phyloP scores from a whole-genome alignment of 495 filamentous ascomycete species.

The Trichocladium antarcticum region DNA sequence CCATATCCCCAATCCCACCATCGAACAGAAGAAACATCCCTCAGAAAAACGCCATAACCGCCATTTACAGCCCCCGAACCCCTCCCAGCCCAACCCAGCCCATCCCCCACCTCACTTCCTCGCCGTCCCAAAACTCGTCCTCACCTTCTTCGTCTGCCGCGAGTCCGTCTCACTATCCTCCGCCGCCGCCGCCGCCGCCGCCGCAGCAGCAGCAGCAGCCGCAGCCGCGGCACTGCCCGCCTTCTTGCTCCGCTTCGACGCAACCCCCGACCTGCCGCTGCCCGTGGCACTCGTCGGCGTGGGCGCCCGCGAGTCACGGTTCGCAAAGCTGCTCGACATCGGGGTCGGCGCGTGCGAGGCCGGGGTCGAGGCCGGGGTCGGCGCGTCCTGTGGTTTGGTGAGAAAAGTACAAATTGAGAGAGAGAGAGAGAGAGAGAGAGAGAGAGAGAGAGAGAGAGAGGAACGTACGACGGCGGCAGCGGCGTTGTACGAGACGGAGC shows the following conservation, averaged over 20 bases:
- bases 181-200: slow-evolving; percentile 18
- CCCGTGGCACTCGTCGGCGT: slow-evolving; percentile 37
- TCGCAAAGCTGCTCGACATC: slow-evolving; percentile 35
- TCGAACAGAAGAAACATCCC: too few relatives aligned
- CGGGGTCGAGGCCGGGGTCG: slow-evolving; percentile 32
- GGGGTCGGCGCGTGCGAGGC: slow-evolving; percentile 40
- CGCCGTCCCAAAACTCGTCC: slow-evolving; percentile 43
- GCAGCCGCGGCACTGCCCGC: slow-evolving; percentile 20
- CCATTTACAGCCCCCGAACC: slow-evolving; percentile 1
- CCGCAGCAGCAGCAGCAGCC: slow-evolving; percentile 11
- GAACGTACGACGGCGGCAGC: slow-evolving; percentile 23
- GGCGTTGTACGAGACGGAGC: slow-evolving; percentile 46
- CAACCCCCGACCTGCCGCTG: slow-evolving; percentile 4
- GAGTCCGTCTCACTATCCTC: slow-evolving; percentile 45
- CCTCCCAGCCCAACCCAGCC: slow-evolving; percentile 6
- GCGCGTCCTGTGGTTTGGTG: too few relatives aligned
- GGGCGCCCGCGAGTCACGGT: slow-evolving; percentile 33
- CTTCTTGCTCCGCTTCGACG: slow-evolving; percentile 35
- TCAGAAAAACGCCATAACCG: too few relatives aligned
- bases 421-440: not conserved
- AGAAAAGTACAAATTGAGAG: too few relatives aligned
- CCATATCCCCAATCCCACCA: not conserved
- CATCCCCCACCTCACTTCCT: slow-evolving; percentile 29
- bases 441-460: not conserved
- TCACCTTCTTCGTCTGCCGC: slow-evolving; percentile 39